These are phyloP conservation scores for Pterocarpus santalinus DNA, from an alignment of 306 rosid genomes.

Conservation along the genomic window DNA sequence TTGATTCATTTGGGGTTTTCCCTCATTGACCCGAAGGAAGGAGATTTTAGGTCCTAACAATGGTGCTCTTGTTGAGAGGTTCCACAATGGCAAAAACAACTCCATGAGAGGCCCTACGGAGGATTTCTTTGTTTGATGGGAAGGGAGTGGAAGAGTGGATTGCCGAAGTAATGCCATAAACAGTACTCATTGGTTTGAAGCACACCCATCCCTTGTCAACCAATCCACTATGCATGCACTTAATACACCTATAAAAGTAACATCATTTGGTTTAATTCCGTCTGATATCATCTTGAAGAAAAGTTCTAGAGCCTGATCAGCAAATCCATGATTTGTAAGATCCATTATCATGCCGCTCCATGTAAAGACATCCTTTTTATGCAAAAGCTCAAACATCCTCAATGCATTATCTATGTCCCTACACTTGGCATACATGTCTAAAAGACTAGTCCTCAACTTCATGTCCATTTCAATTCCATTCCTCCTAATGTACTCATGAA, in stretches of 20 bases:
- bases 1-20: no score
- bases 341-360: slow-evolving; percentile 43
- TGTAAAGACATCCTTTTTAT: slow-evolving; percentile 31
- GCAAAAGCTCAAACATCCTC: slow-evolving; percentile 18
- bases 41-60: no score
- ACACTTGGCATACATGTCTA: slow-evolving; percentile 49
- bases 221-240: slow-evolving; percentile 44
- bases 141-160: no score
- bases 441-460: slow-evolving; percentile 41
- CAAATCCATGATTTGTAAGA: slow-evolving; percentile 42
- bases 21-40: no score
- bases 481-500: slow-evolving; percentile 43
- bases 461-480: slow-evolving; percentile 19
- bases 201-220: slow-evolving; percentile 31
- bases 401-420: slow-evolving; percentile 42
- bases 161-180: slow-evolving; percentile 4
- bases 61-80: no score
- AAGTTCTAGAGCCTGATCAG: slow-evolving; percentile 24
- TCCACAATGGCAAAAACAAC: no score
- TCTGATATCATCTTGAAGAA: slow-evolving; percentile 38
- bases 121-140: no score
- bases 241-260: slow-evolving; percentile 43
- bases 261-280: slow-evolving; percentile 44
- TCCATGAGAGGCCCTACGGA: no score
- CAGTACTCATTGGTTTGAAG: slow-evolving; percentile 40